These are phyloP conservation scores for Tetrahymena thermophila DNA, from an alignment of 73 alveolate species.

Conservation along the genomic window DNA sequence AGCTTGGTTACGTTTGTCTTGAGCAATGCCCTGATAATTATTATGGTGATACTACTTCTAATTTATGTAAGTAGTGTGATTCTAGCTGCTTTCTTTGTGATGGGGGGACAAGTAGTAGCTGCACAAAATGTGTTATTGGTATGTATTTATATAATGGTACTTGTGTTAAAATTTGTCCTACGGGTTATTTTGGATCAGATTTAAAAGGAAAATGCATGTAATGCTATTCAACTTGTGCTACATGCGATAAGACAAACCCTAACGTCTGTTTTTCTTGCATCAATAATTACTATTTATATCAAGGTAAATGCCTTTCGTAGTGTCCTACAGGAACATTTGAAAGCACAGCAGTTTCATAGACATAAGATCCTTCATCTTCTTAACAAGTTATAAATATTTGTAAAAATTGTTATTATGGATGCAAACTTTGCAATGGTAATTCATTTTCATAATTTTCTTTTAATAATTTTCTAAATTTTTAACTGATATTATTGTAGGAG, in stretches of 20 bases:
- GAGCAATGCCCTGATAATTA: not conserved
- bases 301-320: not conserved
- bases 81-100: not conserved
- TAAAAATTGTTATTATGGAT: not conserved
- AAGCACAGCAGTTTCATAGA: not conserved
- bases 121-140: not conserved
- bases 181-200: not conserved
- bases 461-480: too few relatives aligned
- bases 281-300: not conserved
- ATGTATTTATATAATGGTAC: not conserved
- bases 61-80: not conserved
- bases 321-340: not conserved
- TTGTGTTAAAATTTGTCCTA: not conserved
- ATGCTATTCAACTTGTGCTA: not conserved
- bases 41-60: not conserved
- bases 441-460: not conserved
- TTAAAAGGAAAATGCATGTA: not conserved
- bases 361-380: not conserved
- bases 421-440: not conserved
- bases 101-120: not conserved
- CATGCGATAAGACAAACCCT: not conserved
- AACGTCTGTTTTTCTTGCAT: not conserved
- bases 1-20: not conserved
- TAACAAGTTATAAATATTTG: not conserved
- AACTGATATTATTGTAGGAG: not conserved